Evolutionary conservation across 2,329 filamentous ascomycete genomes (phyloP), one percentile per base, ranked within the genome.

Genomic region (Fusarium sp.): DNA sequence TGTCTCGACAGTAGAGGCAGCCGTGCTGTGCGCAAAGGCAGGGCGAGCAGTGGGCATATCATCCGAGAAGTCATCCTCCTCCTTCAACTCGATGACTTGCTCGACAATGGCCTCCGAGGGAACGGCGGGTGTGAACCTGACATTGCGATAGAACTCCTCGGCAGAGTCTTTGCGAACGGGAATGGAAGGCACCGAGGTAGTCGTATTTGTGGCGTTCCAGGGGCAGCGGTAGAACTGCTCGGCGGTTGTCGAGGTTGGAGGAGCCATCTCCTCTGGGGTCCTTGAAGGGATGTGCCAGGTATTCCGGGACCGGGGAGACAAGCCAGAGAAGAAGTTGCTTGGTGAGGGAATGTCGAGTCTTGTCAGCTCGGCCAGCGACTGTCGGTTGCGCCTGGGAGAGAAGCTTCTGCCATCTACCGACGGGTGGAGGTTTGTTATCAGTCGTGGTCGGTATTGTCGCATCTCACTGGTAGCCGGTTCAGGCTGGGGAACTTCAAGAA

Each of bases 171-270:
- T 77, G 72, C 80, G 73, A 75, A 78, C 78, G 10, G 83, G 82
- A 5, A 84, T 74, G 4, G 82, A 80, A 29, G 83, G 82, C 40
- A 80, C 78, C 9, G 80, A 79, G n/a, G 83, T 60, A 60, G 85
- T 80, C 31, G 83, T 83, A 72, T 87, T 88, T 92, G 85, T 81
- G 24, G 83, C 83, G 73, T 87, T 88, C 92, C 95, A 98, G 4
- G 95, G 95, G 31, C 93, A 89, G 72, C 93, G 92, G 84, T 98
- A 98, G 79, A 98, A 98, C 72, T 93, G 91, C 80, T 98, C 94
- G 11, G 96, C 96, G n/a, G 93, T 95, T 34, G 94, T 94, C 2
- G 96, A 98, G 0, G 94, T 96, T 2, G 95, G 95, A 1, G 91
- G 90, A 4, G 85, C 83, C 72, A 87, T 80, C 20, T 87, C 88